Conservation (phyloP, 768 basidiomycete species). For the Myochromella boudieri region DNA sequence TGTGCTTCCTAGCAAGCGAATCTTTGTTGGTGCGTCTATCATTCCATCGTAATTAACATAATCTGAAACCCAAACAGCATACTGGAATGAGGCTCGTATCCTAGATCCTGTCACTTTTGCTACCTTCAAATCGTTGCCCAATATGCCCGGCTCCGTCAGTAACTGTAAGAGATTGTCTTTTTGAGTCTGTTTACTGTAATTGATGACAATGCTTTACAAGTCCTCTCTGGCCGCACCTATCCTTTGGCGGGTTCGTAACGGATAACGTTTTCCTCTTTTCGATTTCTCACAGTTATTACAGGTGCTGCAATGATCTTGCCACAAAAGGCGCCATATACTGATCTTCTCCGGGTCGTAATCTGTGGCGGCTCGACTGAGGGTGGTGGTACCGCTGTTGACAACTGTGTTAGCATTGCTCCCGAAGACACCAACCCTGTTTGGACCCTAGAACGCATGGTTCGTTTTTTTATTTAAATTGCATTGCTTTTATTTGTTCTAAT, state of each 20-base stretch:
- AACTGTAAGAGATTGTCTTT: slow-evolving; percentile 52
- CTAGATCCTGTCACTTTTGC: slow-evolving; percentile 65
- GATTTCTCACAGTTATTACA: slow-evolving; percentile 2
- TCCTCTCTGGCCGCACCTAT: slow-evolving; percentile 74
- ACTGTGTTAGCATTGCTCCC: slow-evolving; percentile 69
- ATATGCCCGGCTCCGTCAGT: slow-evolving; percentile 73
- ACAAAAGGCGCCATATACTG: slow-evolving; percentile 70
- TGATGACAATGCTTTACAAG: slow-evolving; percentile 22
- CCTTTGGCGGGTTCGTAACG: slow-evolving; percentile 55
- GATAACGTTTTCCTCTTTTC: neutral
- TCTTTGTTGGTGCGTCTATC: slow-evolving; percentile 66
- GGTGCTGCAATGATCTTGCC: slow-evolving; percentile 68
- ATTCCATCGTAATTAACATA: neutral
- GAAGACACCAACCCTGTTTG: slow-evolving; percentile 63
- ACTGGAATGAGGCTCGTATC: slow-evolving; percentile 82
- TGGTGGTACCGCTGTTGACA: slow-evolving; percentile 55
- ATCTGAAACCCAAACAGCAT: slow-evolving; percentile 38
- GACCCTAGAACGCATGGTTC: slow-evolving; percentile 78
- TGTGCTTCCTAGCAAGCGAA: slow-evolving; percentile 63
- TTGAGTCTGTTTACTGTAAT: neutral
- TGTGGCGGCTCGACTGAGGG: slow-evolving; percentile 76
- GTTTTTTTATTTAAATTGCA: slow-evolving; percentile 17
- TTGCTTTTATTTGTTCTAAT: neutral
- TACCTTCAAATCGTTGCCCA: slow-evolving; percentile 61
- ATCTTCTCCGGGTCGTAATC: slow-evolving; percentile 64